A percentile compares a stretch with the other conserved stretches of the same genome.
Conservation (phyloP, 1,284 basidiomycete genomes). For the Leccinum angustisporum region DNA sequence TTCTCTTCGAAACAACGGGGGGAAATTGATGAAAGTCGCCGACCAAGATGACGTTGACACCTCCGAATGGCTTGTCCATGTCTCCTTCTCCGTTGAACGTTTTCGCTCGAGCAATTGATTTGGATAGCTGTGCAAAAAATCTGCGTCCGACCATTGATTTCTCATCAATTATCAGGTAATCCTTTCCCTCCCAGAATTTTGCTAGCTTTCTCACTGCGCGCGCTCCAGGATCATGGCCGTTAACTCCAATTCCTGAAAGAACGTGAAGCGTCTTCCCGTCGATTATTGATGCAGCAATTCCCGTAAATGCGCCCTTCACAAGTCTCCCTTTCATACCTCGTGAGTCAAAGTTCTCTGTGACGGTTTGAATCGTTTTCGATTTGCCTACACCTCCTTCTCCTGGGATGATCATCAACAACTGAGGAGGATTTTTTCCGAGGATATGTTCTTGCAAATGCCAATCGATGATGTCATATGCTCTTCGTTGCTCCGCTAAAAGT, state of each 20-base stretch:
- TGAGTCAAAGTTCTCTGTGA: background rate
- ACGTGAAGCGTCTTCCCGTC: background rate
- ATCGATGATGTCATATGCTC: background rate
- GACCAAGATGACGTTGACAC: no score
- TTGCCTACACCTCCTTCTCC: background rate
- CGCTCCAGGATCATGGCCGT: background rate
- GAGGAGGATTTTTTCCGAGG: background rate
- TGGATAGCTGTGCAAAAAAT: no score
- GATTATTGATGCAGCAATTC: background rate
- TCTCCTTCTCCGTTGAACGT: no score
- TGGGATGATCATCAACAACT: background rate
- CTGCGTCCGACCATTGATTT: no score
- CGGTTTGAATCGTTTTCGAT: background rate
- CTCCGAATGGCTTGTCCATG: no score
- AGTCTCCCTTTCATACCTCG: background rate
- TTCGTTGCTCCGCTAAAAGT: background rate
- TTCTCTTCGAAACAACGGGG: no score
- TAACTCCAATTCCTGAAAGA: background rate
- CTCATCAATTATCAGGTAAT: background rate
- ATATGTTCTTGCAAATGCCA: background rate
- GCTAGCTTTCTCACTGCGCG: no score
- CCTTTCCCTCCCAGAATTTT: background rate
- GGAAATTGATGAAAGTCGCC: no score
- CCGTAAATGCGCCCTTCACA: background rate
- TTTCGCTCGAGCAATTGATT: no score